Conservation (phyloP, 1,284 basidiomycete genomes). For the Leccinum solheimii region DNA sequence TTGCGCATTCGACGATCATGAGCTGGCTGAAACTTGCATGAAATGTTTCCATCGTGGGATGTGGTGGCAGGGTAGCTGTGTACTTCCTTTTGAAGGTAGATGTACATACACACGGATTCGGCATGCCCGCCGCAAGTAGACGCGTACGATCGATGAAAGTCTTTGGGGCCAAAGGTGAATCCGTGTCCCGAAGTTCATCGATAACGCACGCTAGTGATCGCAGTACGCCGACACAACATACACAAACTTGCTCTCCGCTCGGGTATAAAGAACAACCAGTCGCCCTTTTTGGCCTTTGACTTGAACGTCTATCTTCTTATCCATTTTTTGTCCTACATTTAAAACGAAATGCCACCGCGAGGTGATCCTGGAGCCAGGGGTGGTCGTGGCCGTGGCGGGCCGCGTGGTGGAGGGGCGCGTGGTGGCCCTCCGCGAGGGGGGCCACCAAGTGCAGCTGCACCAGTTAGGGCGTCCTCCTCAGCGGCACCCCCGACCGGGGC, state of each 20-base stretch:
- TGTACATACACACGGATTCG: slow-evolving; percentile 9
- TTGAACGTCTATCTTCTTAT: slow-evolving; percentile 22
- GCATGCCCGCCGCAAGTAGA: not conserved
- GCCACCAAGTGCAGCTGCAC: slow-evolving; percentile 35
- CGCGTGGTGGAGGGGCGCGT: slow-evolving; percentile 19
- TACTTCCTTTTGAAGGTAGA: slow-evolving; percentile 6
- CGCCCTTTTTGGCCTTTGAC: slow-evolving; percentile 16
- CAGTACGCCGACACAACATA: slow-evolving; percentile 27
- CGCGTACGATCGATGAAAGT: not conserved
- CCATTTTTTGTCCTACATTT: not conserved
- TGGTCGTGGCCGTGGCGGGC: slow-evolving; percentile 23
- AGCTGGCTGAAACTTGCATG: slow-evolving; percentile 52
- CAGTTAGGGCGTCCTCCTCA: slow-evolving; percentile 31
- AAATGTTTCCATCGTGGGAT: slow-evolving; percentile 1
- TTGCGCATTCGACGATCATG: slow-evolving; percentile 60
- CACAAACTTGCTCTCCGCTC: slow-evolving; percentile 26
- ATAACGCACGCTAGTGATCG: slow-evolving; percentile 8
- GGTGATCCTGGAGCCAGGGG: slow-evolving; percentile 26
- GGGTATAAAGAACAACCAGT: slow-evolving; percentile 24
- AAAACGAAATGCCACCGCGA: slow-evolving; percentile 29
- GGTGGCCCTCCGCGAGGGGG: slow-evolving; percentile 32
- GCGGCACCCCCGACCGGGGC: slow-evolving; percentile 36
- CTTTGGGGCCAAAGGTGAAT: not conserved
- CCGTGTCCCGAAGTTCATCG: not conserved
- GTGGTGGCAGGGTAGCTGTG: not conserved